Base-by-base conservation (phyloP, 78 protist genomes). In the Blattamonas nauphoetae region DNA sequence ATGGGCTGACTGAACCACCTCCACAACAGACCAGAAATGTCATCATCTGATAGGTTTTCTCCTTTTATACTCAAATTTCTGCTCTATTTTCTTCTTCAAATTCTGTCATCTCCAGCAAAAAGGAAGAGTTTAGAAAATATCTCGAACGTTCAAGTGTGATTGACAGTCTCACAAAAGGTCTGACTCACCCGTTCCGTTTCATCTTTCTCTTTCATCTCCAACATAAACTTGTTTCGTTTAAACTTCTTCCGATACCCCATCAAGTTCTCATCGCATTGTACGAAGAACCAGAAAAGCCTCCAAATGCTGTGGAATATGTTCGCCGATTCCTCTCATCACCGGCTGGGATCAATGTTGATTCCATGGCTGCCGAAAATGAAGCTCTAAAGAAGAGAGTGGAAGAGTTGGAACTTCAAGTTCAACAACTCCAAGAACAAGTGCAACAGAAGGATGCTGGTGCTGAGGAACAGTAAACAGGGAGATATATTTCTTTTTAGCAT, bases 221-320 rank as follows among this genome's bases (percentile, higher is more conserved):
- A 1, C 35, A 35, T 71, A 36, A n/a, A 21, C 1, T 1, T 1
- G 0, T 44, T 0, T 41, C 42, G 0, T n/a, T 4, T 2, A 45
- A 2, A 1, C 87, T 46, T 0, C 1, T 1, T 79, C 55, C 41
- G 11, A 33, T 63, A 4, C 2, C 0, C 42, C 43, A 1, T 6
- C 32, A 44, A 71, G 93, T 91, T 35, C 87, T 93, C 4, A 93
- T 92, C 1, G 90, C 88, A 34, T 85, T 93, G 45, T 93, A 93
- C 71, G 95, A 93, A 77, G 94, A 93, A 89, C 94, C 94, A 1
- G 94, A 93, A 88, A 91, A 90, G 87, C 95, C 95, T 0, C 0
- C 45, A 4, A 87, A 93, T 6, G 93, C 93, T 0, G 44, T 93
- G 32, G 95, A 91, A 79, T 88, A 3, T 1, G 85, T n/a, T n/a